Base-by-base conservation (phyloP, 306 rosid species). In the Oemleria cerasiformis region DNA sequence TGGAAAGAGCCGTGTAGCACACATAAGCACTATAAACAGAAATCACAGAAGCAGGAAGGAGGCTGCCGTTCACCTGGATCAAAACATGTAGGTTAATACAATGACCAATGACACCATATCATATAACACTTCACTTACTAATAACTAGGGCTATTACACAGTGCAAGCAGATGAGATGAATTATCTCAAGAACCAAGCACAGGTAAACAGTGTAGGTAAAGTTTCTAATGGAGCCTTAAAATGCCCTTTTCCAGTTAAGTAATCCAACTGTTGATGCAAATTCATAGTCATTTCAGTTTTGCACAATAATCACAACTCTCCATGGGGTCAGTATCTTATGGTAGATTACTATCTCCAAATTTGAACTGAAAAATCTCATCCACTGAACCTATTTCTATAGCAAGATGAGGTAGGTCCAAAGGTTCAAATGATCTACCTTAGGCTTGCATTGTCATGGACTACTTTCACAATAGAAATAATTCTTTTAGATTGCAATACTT, bases 41-140 rank as follows among this genome's bases (percentile, higher is more conserved):
- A 65, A 94, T 87, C 84, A 94, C 97, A 63, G 99, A 82, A 39
- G 99, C 96, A 62, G 99, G 99, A 84, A 94, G 80, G 75, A 94
- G 88, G 83, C 99, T 94, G 49, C 99, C 99, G 45, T 88, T 94
- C 70, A 94, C 96, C 97, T 94, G 92, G 74, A 75, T 71, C 76
- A 77, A 19, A 55, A 68, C 50, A 50, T 14, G 64, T 68, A 66
- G 25, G 23, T 60, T n/a, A 40, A 57, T 44, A 36, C 39, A 34
- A 30, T 30, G 36, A 30, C 36, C 36, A 30, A 30, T 30, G 36
- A 30, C 3, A 30, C 36, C 36, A 55, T 10, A 25, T 9, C 43
- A 45, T 48, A 6, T 7, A 14, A 45, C 25, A 45, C 40, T 65
- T 12, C 3, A 41, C 14, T 43, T 5, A 65, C 41, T 54, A 44